Percentiles rank a stretch among this genome's conserved stretches.
phyloP scores from a whole-genome alignment of 208 protist species.

The Acanthamoeba healyi region DNA sequence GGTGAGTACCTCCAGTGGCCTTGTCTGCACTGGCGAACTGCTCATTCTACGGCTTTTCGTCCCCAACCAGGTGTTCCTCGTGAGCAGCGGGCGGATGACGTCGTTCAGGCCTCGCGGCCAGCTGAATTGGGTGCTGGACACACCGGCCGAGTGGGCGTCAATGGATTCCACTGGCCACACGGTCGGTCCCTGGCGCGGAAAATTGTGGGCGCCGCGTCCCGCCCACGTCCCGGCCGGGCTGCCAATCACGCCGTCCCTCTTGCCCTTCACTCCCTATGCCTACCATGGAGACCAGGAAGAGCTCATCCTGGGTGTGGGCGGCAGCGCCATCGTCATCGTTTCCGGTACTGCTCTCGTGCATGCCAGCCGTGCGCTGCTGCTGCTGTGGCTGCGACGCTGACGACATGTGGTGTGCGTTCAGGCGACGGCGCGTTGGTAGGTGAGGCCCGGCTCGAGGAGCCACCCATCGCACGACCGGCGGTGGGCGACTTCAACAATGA shows the following conservation, averaged over 20 bases:
- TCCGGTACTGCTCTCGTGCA: not conserved
- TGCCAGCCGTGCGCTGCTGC: no score
- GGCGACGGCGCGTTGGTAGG: conserved; percentile 22
- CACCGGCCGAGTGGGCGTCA: conserved; percentile 66
- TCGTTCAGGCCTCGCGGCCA: conserved; percentile 54
- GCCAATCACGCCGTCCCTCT: conserved; percentile 45
- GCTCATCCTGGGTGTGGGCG: conserved; percentile 76
- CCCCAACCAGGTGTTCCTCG: conserved; percentile 75
- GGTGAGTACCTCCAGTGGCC: not conserved
- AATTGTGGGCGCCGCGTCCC: conserved; percentile 18
- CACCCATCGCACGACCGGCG: conserved; percentile 72
- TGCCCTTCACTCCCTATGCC: conserved; percentile 29
- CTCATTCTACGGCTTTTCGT: no score
- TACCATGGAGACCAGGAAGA: conserved; percentile 30
- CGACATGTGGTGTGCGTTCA: not conserved
- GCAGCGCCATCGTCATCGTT: conserved; percentile 53
- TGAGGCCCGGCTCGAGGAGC: not conserved
- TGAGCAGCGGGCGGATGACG: conserved; percentile 77
- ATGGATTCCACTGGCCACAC: conserved; percentile 20
- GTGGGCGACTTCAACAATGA: conserved; percentile 85
- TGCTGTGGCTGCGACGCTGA: no score
- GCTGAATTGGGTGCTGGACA: conserved; percentile 78
- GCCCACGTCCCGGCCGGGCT: conserved; percentile 42
- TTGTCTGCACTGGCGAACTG: no score
- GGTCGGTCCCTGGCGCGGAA: conserved; percentile 15